A percentile compares a stretch with the other conserved stretches of the same genome.
These are phyloP conservation scores for Paecilomyces sp. DNA, from an alignment of 2,329 filamentous ascomycete genomes.

Conservation along the genomic window DNA sequence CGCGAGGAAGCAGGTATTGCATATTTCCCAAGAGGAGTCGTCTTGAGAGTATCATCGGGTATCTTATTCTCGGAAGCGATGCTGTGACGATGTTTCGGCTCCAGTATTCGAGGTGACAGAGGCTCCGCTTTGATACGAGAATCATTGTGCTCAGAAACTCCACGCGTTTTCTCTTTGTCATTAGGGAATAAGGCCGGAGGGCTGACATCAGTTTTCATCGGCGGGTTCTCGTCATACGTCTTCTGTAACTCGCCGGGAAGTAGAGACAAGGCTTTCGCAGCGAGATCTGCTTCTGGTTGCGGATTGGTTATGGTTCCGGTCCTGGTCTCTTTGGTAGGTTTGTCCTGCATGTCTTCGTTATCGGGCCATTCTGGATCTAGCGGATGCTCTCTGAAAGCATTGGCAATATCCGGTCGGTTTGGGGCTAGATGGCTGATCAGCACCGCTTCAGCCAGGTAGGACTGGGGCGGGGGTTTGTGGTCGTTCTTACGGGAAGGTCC, in stretches of 20 bases:
- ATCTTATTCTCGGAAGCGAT: not conserved
- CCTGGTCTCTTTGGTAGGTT: not conserved
- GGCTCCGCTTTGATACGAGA: not conserved
- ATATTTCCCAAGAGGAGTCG: conserved; percentile 25
- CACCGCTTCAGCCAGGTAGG: conserved; percentile 55
- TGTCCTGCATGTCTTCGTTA: conserved; percentile 23
- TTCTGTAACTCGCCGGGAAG: not conserved
- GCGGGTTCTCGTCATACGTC: not conserved
- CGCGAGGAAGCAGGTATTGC: conserved; percentile 24
- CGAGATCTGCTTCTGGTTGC: not conserved
- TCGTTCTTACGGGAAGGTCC: conserved; percentile 30
- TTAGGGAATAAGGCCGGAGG: not conserved
- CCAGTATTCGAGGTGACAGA: conserved; percentile 2
- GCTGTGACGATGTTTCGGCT: not conserved
- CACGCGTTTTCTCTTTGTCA: not conserved
- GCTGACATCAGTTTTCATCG: not conserved
- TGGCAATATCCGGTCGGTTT: conserved; percentile 59
- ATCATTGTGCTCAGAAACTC: not conserved
- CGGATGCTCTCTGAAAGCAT: conserved; percentile 46
- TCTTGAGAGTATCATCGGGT: conserved; percentile 15
- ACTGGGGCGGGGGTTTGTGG: conserved; percentile 16
- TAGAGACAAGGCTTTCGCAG: conserved; percentile 1
- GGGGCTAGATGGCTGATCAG: conserved; percentile 60
- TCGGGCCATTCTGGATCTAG: conserved; percentile 40
- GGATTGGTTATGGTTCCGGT: not conserved